Evolutionary conservation across 305 asterid species (phyloP), one percentile per base, ranked within the genome.

Genomic region (Solanum hybrid): DNA sequence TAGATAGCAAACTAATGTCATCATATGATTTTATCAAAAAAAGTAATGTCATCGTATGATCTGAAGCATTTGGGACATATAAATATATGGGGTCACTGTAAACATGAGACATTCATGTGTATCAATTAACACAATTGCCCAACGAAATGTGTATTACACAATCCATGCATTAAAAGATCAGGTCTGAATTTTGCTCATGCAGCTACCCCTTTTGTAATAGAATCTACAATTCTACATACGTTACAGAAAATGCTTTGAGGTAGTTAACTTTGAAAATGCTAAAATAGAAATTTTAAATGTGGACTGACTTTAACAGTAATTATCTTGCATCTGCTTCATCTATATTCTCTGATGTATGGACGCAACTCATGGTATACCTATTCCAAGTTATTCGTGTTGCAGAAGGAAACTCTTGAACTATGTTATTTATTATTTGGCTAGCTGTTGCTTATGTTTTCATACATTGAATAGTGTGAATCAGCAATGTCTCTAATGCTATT

Each of bases 401-500:
- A 31, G 0, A 85, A 85, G 4, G 88, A 9, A 57, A 32, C 22
- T 57, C 65, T 5, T 32, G 77, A 61, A 85, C 4, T 57, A 61
- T 51, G 38, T 57, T 31, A 11, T 85, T 29, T 85, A 85, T 57
- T 57, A 85, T 85, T 31, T 85, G 77, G 11, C 32, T 31, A 17
- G 77, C 72, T n/a, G 22, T 31, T 51, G 15, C 79, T 37, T 88
- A 24, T 22, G 33, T 65, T 1, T 10, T 87, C 9, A 8, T 24
- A 38, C 77, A 36, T 81, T 88, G 72, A 89, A 85, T 37, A 76
- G 73, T 34, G 82, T 37, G 87, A 68, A 73, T 68, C 89, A 31
- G 77, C 45, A 85, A 57, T 51, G 31, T 57, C 77, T 84, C 77
- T 51, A 57, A 3, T 20, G 77, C 94, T 92, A 65, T 38, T 45